Evolutionary conservation across 176 grass and related monocot species (phyloP).

Genomic region (Raddia guianensis): DNA sequence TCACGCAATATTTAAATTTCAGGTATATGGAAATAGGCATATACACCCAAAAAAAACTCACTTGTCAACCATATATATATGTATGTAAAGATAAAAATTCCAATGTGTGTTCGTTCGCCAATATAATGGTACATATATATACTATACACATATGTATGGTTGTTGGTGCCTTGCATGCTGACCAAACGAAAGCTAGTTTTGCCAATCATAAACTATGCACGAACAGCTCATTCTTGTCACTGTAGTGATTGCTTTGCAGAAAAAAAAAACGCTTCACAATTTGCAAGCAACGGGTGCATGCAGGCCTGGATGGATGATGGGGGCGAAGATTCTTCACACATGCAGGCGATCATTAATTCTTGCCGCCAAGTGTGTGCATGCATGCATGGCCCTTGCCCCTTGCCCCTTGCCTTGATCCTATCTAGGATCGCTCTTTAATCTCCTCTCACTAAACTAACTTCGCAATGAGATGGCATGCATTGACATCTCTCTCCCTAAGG

Average conservation of each 20-base stretch:
- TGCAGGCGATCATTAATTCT: slow-evolving; percentile 52
- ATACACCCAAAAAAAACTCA: not conserved
- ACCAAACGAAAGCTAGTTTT: slow-evolving; percentile 42
- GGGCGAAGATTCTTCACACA: slow-evolving; percentile 74
- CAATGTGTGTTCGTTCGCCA: not conserved
- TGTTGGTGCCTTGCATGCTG: slow-evolving; percentile 35
- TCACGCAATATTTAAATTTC: slow-evolving; percentile 8
- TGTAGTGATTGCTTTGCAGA: slow-evolving; percentile 48
- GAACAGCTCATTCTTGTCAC: slow-evolving; percentile 55
- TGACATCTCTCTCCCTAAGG: slow-evolving; percentile 41
- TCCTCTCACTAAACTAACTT: slow-evolving; percentile 37
- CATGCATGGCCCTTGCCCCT: not conserved
- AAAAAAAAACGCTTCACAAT: slow-evolving; percentile 32
- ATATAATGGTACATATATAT: not conserved
- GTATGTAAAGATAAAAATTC: not conserved
- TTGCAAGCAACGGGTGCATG: slow-evolving; percentile 16
- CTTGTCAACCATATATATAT: not conserved
- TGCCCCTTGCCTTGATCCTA: slow-evolving; percentile 39
- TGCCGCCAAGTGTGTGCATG: slow-evolving; percentile 29
- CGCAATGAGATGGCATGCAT: slow-evolving; percentile 54
- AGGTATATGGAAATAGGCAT: not conserved
- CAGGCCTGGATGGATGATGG: not conserved
- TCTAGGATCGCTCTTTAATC: slow-evolving; percentile 34
- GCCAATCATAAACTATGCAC: slow-evolving; percentile 47
- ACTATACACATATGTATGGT: not conserved